Evolutionary conservation across 257 asterid species (phyloP).

Genomic region (Plantago ovata): DNA sequence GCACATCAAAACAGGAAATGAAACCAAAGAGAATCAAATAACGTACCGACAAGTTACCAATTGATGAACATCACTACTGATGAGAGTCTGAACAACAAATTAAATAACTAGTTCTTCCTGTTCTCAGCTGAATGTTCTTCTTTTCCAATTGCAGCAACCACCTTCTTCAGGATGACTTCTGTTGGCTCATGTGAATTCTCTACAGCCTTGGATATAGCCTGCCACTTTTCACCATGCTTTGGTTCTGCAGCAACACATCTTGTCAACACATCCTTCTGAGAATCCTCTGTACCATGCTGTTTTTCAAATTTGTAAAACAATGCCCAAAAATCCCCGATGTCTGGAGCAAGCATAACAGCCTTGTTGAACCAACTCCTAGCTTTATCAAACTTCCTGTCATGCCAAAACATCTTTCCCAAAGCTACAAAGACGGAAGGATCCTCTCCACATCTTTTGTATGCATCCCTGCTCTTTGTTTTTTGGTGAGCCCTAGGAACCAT

Average conservation of each 20-base stretch:
- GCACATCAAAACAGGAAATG: background rate
- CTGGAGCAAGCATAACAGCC: slow-evolving; percentile 80
- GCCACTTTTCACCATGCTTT: slow-evolving; percentile 95
- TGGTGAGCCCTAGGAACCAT: slow-evolving; percentile 76
- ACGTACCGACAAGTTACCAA: too few relatives aligned
- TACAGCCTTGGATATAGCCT: slow-evolving; percentile 69
- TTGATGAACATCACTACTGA: too few relatives aligned
- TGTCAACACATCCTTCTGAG: slow-evolving; percentile 64
- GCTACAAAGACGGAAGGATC: slow-evolving; percentile 73
- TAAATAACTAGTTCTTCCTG: slow-evolving; percentile 29
- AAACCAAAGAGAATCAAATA: background rate
- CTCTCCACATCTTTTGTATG: slow-evolving; percentile 58
- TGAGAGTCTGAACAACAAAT: too few relatives aligned
- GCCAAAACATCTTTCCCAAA: slow-evolving; percentile 83
- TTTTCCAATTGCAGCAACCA: slow-evolving; percentile 70
- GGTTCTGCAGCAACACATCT: slow-evolving; percentile 84
- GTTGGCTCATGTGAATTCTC: slow-evolving; percentile 90
- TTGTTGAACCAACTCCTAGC: slow-evolving; percentile 69
- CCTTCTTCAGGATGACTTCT: slow-evolving; percentile 73
- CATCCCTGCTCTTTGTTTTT: slow-evolving; percentile 65
- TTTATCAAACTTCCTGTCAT: slow-evolving; percentile 77
- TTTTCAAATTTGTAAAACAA: slow-evolving; percentile 71
- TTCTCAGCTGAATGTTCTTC: slow-evolving; percentile 65
- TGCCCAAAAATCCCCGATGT: slow-evolving; percentile 92
- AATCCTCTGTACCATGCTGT: slow-evolving; percentile 67